Evolutionary conservation across 257 asterid genomes (phyloP).

Genomic region (Gynochthodes officinalis): DNA sequence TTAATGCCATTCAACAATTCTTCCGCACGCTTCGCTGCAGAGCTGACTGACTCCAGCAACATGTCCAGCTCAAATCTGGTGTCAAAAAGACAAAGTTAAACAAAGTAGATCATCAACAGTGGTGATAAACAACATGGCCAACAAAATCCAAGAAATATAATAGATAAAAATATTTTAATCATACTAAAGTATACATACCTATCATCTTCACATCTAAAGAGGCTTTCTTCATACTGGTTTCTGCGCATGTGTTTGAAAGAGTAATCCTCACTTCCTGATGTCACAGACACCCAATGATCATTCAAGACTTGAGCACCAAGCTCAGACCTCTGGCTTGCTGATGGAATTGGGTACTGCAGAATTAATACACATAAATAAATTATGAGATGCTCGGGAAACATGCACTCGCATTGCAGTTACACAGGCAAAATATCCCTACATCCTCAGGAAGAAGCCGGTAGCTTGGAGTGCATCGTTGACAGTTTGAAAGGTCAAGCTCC

Average conservation of each 20-base stretch:
- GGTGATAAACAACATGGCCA: neutral
- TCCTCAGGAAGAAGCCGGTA: constrained; percentile 99
- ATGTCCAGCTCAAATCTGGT: constrained; percentile 95
- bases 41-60: constrained; percentile 87
- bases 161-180: neutral
- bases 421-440: constrained; percentile 38
- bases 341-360: constrained; percentile 81
- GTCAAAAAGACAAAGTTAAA: constrained; percentile 12
- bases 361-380: constrained; percentile 10
- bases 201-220: constrained; percentile 97
- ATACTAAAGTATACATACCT: constrained; percentile 40
- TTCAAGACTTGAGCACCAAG: constrained; percentile 87
- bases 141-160: neutral
- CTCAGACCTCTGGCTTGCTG: constrained; percentile 89
- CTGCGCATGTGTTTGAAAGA: constrained; percentile 96
- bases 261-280: constrained; percentile 99
- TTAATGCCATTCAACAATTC: constrained; percentile 60
- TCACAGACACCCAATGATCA: constrained; percentile 96
- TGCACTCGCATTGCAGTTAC: constrained; percentile 5
- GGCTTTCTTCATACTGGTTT: constrained; percentile 97
- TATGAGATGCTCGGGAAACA: neutral
- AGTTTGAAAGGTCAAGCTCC: constrained; percentile 89
- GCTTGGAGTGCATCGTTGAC: constrained; percentile 86
- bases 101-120: neutral
- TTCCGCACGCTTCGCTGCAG: constrained; percentile 80